Percentiles rank a stretch among this genome's conserved stretches.
phyloP scores from a whole-genome alignment of 2,329 filamentous ascomycete genomes.

The Scedosporium aurantiacum region DNA sequence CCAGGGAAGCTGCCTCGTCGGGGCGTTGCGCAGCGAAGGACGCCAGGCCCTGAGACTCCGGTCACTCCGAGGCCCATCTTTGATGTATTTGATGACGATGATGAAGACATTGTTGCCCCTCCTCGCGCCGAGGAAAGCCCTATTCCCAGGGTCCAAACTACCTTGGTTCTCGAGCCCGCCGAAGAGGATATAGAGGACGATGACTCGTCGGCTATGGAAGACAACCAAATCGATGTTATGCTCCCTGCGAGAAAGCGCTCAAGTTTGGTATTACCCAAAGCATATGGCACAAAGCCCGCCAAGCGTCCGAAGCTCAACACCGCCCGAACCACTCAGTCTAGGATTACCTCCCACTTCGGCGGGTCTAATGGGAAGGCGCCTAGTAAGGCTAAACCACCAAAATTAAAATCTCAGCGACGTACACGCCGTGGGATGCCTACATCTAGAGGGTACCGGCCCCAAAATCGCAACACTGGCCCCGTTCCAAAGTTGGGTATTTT shows the following conservation, averaged over 20 bases:
- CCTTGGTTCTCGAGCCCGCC: constrained; percentile 13
- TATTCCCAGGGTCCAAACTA: background rate
- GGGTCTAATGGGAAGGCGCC: background rate
- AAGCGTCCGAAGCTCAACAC: constrained; percentile 13
- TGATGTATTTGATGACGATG: constrained; percentile 35
- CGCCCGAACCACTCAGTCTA: constrained; percentile 18
- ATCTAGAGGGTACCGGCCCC: constrained; percentile 4
- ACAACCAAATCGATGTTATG: constrained; percentile 42
- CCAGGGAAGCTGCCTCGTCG: constrained; percentile 29
- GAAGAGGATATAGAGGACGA: constrained; percentile 22
- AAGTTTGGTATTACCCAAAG: constrained; percentile 15
- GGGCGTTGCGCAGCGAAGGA: constrained; percentile 38
- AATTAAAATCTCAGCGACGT: background rate
- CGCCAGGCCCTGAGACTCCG: constrained; percentile 12
- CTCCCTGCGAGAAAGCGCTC: constrained; percentile 29
- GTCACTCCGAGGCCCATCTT: constrained; percentile 26
- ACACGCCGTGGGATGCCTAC: constrained; percentile 8
- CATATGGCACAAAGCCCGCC: constrained; percentile 17
- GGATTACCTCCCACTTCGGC: constrained; percentile 20
- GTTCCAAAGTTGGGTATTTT: constrained; percentile 47
- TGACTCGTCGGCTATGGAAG: constrained; percentile 32
- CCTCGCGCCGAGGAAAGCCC: background rate
- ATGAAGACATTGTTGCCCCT: constrained; percentile 13
- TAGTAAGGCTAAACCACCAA: background rate
- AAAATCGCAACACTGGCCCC: constrained; percentile 3